phyloP scores from a whole-genome alignment of 2,329 filamentous ascomycete species.

The Samsoniella hepiali region DNA sequence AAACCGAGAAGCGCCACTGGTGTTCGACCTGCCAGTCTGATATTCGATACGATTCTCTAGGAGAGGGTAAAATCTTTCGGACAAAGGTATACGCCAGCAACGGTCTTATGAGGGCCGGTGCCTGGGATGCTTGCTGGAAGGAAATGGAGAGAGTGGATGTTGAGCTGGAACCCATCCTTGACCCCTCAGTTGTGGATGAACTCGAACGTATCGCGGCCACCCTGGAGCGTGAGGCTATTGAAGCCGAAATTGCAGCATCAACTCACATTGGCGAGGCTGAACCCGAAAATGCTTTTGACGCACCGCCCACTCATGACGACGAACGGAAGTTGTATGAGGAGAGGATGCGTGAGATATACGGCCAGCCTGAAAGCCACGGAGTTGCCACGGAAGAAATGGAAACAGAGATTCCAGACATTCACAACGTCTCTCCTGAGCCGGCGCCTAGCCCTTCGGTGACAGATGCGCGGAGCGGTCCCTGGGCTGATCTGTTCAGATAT shows the following conservation, averaged over 20 bases:
- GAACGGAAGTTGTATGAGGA: constrained; percentile 46
- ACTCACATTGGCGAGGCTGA: constrained; percentile 19
- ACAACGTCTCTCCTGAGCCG: background rate
- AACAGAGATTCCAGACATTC: background rate
- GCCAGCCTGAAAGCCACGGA: constrained; percentile 29
- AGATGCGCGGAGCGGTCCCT: background rate
- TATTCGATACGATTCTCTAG: constrained; percentile 53
- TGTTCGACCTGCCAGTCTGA: constrained; percentile 54
- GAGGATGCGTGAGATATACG: constrained; percentile 53
- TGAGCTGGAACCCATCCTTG: constrained; percentile 75
- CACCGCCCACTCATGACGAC: constrained; percentile 28
- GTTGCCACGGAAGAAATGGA: constrained; percentile 1
- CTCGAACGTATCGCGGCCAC: constrained; percentile 54
- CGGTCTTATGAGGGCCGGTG: constrained; percentile 84
- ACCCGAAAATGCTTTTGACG: constrained; percentile 20
- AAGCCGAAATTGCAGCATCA: constrained; percentile 29
- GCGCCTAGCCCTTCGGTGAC: background rate
- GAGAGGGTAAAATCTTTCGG: constrained; percentile 60
- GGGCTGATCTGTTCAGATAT: constrained; percentile 7
- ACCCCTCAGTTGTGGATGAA: constrained; percentile 54
- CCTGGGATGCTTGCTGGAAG: constrained; percentile 90
- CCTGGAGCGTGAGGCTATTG: constrained; percentile 39
- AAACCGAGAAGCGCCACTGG: constrained; percentile 47
- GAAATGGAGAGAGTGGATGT: constrained; percentile 99
- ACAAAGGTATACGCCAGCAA: constrained; percentile 94